Evolutionary conservation across 768 basidiomycete species (phyloP).

Genomic region (Phaeotremella skinneri): DNA sequence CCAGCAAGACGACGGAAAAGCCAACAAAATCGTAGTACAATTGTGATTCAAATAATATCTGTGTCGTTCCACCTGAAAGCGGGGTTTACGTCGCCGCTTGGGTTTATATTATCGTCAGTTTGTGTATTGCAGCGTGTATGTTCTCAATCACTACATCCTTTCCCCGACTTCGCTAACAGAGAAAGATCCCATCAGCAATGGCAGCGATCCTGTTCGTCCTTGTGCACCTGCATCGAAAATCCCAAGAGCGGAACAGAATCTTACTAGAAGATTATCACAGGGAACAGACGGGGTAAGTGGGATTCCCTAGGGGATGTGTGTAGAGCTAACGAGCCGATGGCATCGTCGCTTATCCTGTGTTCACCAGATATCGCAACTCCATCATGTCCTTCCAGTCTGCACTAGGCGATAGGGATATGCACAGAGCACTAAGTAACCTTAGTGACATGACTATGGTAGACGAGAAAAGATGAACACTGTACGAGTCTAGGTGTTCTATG

Average conservation of each 20-base stretch:
- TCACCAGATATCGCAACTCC: conserved; percentile 26
- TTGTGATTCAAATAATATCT: conserved; percentile 7
- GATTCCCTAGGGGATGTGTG: neutral
- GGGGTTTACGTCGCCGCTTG: conserved; percentile 17
- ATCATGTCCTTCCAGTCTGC: conserved; percentile 32
- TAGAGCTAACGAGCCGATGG: neutral
- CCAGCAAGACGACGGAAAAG: too few species aligned
- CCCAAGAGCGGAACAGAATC: conserved; percentile 8
- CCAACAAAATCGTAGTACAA: conserved; percentile 19
- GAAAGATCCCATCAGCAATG: conserved; percentile 23
- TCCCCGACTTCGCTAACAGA: neutral
- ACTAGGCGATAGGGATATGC: conserved; percentile 6
- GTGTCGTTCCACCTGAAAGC: conserved; percentile 17
- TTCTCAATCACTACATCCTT: neutral
- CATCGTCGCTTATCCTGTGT: neutral
- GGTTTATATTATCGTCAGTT: conserved; percentile 19
- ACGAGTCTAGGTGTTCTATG: too few species aligned
- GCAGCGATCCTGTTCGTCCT: conserved; percentile 14
- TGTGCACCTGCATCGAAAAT: conserved; percentile 20
- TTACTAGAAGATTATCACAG: conserved; percentile 29
- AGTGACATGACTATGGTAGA: conserved; percentile 18
- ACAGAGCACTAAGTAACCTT: conserved; percentile 7
- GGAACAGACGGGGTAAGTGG: conserved; percentile 28
- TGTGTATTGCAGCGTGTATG: conserved; percentile 19
- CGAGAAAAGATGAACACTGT: neutral